These are phyloP conservation scores for Striga hermonthica DNA, from an alignment of 305 asterid species.

Conservation along the genomic window DNA sequence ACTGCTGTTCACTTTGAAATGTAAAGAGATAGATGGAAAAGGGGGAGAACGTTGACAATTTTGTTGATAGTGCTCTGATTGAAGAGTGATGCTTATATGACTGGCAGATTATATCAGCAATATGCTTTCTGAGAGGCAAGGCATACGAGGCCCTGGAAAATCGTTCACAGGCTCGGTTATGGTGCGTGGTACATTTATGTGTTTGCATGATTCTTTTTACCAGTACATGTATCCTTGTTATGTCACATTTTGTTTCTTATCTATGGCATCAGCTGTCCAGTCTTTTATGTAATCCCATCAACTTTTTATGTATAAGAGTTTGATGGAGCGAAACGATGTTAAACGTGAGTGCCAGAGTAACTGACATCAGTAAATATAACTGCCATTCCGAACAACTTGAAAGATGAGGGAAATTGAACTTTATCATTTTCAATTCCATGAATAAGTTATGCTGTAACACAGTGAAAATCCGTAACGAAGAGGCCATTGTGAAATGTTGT, in stretches of 20 bases:
- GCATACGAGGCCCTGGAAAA: constrained; percentile 96
- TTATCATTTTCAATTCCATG: constrained; percentile 8
- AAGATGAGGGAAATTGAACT: constrained; percentile 7
- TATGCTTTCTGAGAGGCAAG: constrained; percentile 96
- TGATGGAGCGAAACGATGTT: neutral
- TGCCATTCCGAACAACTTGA: neutral
- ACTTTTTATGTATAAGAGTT: constrained; percentile 9
- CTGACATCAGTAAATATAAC: constrained; percentile 13
- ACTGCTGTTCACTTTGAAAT: constrained; percentile 25
- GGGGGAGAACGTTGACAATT: neutral
- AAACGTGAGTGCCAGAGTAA: constrained; percentile 5
- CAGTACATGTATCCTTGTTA: constrained; percentile 11
- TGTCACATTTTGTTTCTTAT: constrained; percentile 17
- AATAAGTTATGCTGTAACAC: constrained; percentile 1
- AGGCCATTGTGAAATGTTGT: constrained; percentile 8
- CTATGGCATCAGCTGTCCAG: constrained; percentile 20
- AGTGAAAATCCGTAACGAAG: constrained; percentile 6
- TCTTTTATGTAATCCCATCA: constrained; percentile 11
- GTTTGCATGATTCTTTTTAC: neutral
- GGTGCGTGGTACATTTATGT: constrained; percentile 48
- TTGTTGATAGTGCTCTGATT: constrained; percentile 23
- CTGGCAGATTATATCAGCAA: constrained; percentile 80
- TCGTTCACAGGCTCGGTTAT: constrained; percentile 85
- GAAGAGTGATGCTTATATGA: constrained; percentile 32
- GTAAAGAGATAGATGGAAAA: neutral